Evolutionary conservation across 768 basidiomycete species (phyloP).

Genomic region (Boletus pseudopeckii): DNA sequence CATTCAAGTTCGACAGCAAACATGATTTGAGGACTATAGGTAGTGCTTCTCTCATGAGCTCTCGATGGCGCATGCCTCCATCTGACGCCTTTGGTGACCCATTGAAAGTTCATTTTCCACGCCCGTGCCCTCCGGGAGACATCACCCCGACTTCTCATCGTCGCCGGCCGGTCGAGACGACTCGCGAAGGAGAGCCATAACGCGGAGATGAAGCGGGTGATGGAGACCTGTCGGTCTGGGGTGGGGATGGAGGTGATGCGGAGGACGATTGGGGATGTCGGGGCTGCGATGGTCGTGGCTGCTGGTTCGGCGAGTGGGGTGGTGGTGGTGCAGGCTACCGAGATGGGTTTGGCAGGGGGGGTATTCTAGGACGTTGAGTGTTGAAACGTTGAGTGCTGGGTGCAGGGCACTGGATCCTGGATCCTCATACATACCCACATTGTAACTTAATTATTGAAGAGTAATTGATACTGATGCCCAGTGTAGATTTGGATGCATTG

Average conservation of each 20-base stretch:
- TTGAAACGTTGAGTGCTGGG: no score
- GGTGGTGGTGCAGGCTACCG: constrained; percentile 66
- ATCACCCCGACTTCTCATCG: constrained; percentile 49
- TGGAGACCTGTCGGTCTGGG: constrained; percentile 38
- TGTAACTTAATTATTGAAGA: neutral
- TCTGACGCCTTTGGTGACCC: no score
- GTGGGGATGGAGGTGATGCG: constrained; percentile 38
- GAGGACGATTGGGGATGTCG: constrained; percentile 86
- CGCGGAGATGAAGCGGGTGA: constrained; percentile 63
- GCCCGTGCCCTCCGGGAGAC: constrained; percentile 31
- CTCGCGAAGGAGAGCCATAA: constrained; percentile 69
- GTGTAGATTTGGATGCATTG: no score
- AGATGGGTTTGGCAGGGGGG: no score
- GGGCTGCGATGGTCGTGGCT: constrained; percentile 65
- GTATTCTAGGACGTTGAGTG: no score
- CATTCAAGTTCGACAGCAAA: no score
- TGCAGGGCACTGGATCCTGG: no score
- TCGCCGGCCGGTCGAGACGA: constrained; percentile 74
- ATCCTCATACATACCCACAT: no score
- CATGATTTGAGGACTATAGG: no score
- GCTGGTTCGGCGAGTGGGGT: constrained; percentile 52
- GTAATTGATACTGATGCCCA: no score
- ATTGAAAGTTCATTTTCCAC: constrained; percentile 21
- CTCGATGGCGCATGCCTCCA: neutral
- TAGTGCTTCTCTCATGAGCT: neutral